Evolutionary conservation across 352 stramenopile genomes (phyloP).

Genomic region (Globisporangium cystogenes): DNA sequence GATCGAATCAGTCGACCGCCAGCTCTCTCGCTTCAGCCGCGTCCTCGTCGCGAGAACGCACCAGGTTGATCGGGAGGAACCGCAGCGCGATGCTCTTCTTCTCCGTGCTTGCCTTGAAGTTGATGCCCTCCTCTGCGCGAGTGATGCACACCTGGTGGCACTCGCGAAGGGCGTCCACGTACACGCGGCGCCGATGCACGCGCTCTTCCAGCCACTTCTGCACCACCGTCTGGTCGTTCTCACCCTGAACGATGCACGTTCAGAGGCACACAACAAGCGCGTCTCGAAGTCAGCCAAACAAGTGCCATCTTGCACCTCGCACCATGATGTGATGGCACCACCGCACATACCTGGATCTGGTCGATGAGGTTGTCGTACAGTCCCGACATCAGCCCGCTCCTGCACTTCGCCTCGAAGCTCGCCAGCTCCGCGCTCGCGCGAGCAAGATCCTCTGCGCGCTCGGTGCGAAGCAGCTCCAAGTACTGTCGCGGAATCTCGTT

Average conservation of each 20-base stretch:
- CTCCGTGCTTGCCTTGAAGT: conserved; percentile 81
- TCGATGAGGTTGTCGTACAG: conserved; percentile 84
- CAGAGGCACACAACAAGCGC: not conserved
- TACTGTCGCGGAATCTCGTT: conserved; percentile 81
- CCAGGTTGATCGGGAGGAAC: conserved; percentile 77
- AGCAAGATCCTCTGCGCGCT: conserved; percentile 46
- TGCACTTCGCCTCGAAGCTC: conserved; percentile 59
- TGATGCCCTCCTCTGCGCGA: conserved; percentile 58
- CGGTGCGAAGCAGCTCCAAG: conserved; percentile 52
- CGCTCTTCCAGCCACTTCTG: conserved; percentile 72
- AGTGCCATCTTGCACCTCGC: not conserved
- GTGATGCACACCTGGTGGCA: conserved; percentile 66
- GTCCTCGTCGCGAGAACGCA: conserved; percentile 8
- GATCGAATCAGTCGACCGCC: not conserved
- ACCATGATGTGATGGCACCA: not conserved
- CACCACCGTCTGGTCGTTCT: conserved; percentile 70
- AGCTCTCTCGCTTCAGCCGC: not conserved
- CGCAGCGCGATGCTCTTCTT: conserved; percentile 74
- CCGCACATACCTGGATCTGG: conserved; percentile 51
- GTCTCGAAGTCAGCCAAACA: not conserved
- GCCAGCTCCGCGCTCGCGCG: conserved; percentile 42
- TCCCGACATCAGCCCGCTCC: conserved; percentile 48
- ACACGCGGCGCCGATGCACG: conserved; percentile 56
- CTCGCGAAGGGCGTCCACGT: conserved; percentile 60
- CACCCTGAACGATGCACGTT: conserved; percentile 19